Evolutionary conservation across 148 eudicot species (phyloP).

Genomic region (Heliosperma pusillum): DNA sequence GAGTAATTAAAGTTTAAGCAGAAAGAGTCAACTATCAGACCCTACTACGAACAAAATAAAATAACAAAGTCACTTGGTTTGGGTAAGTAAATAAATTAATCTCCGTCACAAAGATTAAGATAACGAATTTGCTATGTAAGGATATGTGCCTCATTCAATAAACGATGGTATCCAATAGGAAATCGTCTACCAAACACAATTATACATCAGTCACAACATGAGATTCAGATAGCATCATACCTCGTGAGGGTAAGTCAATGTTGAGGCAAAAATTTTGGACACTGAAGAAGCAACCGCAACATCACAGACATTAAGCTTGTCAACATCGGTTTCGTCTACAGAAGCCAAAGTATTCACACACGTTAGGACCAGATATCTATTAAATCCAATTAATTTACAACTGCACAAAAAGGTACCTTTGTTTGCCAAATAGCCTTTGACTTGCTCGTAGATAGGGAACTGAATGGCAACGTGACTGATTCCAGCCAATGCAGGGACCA

Average conservation of each 20-base stretch:
- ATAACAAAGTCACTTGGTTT: background rate
- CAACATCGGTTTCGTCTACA: constrained; percentile 59
- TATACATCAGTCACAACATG: background rate
- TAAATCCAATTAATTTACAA: background rate
- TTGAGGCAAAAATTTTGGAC: constrained; percentile 93
- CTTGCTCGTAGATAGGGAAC: constrained; percentile 83
- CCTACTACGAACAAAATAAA: background rate
- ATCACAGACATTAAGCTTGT: constrained; percentile 64
- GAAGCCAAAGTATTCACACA: constrained; percentile 14
- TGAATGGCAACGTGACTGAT: constrained; percentile 94
- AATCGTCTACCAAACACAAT: background rate
- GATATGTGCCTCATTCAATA: background rate
- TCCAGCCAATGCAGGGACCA: constrained; percentile 95
- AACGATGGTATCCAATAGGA: background rate
- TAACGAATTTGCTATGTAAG: background rate
- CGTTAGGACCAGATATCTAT: background rate
- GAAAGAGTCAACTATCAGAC: background rate
- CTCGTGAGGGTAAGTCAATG: constrained; percentile 99
- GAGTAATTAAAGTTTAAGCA: background rate
- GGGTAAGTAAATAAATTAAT: background rate
- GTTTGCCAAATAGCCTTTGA: constrained; percentile 73
- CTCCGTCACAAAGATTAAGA: background rate
- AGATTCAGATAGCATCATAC: constrained; percentile 33
- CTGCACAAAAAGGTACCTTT: constrained; percentile 38
- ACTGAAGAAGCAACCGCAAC: constrained; percentile 95